phyloP scores from a whole-genome alignment of 2,329 filamentous ascomycete species.

The Paecilomyces sp. region DNA sequence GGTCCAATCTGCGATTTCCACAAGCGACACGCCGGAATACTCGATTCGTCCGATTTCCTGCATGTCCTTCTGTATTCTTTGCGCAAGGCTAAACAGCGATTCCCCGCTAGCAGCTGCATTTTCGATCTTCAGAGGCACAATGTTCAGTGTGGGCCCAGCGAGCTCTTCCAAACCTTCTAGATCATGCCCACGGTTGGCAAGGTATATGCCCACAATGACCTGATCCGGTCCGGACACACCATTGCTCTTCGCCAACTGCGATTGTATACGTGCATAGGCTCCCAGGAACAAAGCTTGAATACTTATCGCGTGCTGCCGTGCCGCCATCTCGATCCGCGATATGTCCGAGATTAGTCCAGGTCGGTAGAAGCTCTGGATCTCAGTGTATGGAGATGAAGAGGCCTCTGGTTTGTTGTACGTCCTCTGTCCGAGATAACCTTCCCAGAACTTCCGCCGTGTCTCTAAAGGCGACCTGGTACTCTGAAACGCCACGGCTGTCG shows the following conservation, averaged over 20 bases:
- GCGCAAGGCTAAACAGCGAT: slow-evolving; percentile 47
- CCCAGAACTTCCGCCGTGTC: slow-evolving; percentile 39
- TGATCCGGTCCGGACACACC: slow-evolving; percentile 15
- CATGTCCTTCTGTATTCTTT: slow-evolving; percentile 61
- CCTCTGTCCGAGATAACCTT: slow-evolving; percentile 25
- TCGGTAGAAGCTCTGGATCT: slow-evolving; percentile 35
- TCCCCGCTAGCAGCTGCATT: slow-evolving; percentile 16
- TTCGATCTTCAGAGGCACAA: slow-evolving; percentile 63
- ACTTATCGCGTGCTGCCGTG: slow-evolving; percentile 52
- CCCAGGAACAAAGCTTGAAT: slow-evolving; percentile 72
- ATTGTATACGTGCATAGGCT: slow-evolving; percentile 52
- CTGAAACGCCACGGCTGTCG: slow-evolving; percentile 35
- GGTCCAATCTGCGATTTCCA: slow-evolving; percentile 70
- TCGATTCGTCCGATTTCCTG: slow-evolving; percentile 50
- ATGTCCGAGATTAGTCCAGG: slow-evolving; percentile 41
- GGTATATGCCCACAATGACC: slow-evolving; percentile 69
- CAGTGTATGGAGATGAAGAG: slow-evolving; percentile 1
- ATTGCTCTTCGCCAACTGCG: slow-evolving; percentile 10
- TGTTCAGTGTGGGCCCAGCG: slow-evolving; percentile 66
- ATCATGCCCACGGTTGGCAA: slow-evolving; percentile 64
- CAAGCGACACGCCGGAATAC: slow-evolving; percentile 56
- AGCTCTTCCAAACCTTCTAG: slow-evolving; percentile 44
- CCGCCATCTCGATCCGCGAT: slow-evolving; percentile 32
- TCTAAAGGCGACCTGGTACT: slow-evolving; percentile 14
- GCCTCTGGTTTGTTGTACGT: not conserved